Conservation (phyloP, 2,329 filamentous ascomycete species). For the Lomentospora prolificans region DNA sequence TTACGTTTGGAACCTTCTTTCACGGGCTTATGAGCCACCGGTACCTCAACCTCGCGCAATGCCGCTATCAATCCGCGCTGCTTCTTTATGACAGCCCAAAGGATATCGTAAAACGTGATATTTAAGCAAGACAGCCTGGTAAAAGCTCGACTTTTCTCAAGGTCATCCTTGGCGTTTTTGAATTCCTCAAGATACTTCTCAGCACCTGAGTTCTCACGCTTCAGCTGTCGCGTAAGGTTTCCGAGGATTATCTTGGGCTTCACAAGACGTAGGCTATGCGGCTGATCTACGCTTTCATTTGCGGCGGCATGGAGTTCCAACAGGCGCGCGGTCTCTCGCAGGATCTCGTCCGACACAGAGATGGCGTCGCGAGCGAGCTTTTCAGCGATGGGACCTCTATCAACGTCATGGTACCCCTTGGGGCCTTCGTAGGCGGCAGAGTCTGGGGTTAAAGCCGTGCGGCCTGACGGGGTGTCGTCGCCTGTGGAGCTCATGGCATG, state of each 20-base stretch:
- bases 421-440: background rate
- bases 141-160: conserved; percentile 5
- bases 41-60: conserved; percentile 6
- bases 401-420: background rate
- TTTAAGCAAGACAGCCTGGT: conserved; percentile 7
- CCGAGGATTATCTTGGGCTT: conserved; percentile 7
- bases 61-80: conserved; percentile 6
- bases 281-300: background rate
- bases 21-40: background rate
- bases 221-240: conserved; percentile 7
- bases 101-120: conserved; percentile 8
- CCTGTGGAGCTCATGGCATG: background rate
- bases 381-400: background rate
- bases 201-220: conserved; percentile 3
- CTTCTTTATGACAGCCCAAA: conserved; percentile 6
- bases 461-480: background rate
- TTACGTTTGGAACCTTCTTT: conserved; percentile 1
- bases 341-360: conserved; percentile 2
- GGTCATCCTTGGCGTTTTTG: background rate
- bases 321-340: conserved; percentile 2
- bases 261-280: background rate
- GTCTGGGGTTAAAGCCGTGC: background rate
- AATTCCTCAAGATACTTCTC: conserved; percentile 3
- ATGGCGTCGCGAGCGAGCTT: conserved; percentile 4
- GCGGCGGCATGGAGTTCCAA: conserved; percentile 5